phyloP scores from a whole-genome alignment of 495 filamentous ascomycete genomes.

The Penicillium salamii region DNA sequence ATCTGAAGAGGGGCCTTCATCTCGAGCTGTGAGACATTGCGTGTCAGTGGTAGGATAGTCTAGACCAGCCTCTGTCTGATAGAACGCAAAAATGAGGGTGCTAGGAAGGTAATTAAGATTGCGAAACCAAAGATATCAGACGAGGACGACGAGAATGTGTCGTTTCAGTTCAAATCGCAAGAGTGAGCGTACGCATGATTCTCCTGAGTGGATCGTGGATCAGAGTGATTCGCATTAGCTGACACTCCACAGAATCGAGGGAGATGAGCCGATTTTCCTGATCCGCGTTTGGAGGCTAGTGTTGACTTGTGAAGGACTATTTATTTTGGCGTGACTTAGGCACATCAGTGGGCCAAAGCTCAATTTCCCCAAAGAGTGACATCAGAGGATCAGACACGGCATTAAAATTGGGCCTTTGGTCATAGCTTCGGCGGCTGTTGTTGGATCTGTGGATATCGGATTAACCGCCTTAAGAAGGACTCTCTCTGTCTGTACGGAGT shows the following conservation, averaged over 20 bases:
- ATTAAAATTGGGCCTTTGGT: slow-evolving; percentile 13
- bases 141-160: not conserved
- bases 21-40: not conserved
- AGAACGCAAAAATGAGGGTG: not conserved
- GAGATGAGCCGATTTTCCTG: slow-evolving; percentile 1
- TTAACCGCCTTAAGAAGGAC: not conserved
- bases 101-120: not conserved
- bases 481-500: too few species aligned
- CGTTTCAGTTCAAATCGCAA: not conserved
- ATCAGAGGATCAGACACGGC: slow-evolving; percentile 13
- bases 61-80: not conserved
- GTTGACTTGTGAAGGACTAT: slow-evolving; percentile 13
- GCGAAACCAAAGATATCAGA: not conserved
- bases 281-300: slow-evolving; percentile 9
- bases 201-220: not conserved
- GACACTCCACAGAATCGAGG: not conserved
- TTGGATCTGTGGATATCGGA: not conserved
- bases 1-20: not conserved
- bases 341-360: slow-evolving; percentile 23
- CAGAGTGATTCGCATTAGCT: not conserved
- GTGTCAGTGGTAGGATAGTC: not conserved
- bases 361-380: slow-evolving; percentile 28
- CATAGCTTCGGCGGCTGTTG: slow-evolving; percentile 17
- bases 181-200: not conserved
- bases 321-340: slow-evolving; percentile 12